Conservation (phyloP, 225 moss, liverwort and hornwort genomes). For the Ulota crispa region DNA sequence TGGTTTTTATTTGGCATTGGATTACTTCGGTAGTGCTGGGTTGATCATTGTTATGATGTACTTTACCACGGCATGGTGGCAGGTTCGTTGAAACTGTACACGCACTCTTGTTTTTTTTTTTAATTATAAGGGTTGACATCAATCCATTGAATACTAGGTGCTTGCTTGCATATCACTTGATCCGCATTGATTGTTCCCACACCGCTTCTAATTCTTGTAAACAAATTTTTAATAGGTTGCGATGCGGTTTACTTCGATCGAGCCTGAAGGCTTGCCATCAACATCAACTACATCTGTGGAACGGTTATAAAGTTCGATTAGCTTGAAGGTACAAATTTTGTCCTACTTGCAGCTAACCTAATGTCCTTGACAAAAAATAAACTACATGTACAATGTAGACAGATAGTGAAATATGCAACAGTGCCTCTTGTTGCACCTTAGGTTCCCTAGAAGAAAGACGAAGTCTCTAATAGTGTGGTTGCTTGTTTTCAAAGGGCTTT, state of each 20-base stretch:
- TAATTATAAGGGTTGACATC: background rate
- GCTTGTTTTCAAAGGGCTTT: background rate
- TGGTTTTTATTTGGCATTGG: background rate
- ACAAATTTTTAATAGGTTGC: background rate
- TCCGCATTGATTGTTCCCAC: background rate
- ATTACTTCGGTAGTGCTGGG: background rate
- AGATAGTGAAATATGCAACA: background rate
- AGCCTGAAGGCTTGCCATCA: background rate
- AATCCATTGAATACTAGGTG: background rate
- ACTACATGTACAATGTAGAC: background rate
- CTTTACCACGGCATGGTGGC: background rate
- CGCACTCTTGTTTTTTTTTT: background rate
- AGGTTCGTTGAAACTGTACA: background rate
- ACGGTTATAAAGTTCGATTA: background rate
- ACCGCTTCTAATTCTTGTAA: background rate
- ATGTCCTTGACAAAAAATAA: background rate
- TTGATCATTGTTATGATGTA: background rate
- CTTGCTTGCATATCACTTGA: background rate
- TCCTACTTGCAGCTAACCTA: background rate
- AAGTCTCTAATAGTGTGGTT: background rate
- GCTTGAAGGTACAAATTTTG: background rate
- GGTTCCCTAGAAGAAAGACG: background rate
- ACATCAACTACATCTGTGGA: background rate
- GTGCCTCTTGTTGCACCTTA: background rate
- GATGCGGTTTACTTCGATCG: background rate